A percentile compares a stretch with the other conserved stretches of the same genome.
Evolutionary conservation across 1,284 basidiomycete species (phyloP).

Genomic region (Moniliella sp.): DNA sequence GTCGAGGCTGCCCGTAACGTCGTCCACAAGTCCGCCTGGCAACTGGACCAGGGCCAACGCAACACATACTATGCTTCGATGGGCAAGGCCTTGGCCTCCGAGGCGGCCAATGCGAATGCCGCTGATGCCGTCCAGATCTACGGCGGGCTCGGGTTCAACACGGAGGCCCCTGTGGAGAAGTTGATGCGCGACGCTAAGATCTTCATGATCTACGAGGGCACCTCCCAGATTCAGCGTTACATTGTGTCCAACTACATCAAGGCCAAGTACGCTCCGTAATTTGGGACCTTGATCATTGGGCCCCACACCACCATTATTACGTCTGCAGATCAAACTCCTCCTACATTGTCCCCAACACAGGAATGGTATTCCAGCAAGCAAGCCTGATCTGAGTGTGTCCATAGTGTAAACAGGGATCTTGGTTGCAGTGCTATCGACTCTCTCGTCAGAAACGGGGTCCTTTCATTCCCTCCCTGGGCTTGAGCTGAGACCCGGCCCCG

Average conservation of each 20-base stretch:
- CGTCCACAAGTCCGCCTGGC: constrained; percentile 39
- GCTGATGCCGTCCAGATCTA: constrained; percentile 37
- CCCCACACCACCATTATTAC: no score
- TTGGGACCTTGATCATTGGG: no score
- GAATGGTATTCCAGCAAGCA: no score
- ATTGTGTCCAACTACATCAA: constrained; percentile 2
- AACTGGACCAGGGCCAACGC: constrained; percentile 38
- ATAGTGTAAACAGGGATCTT: no score
- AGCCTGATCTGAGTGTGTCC: no score
- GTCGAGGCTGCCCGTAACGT: constrained; percentile 38
- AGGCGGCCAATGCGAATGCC: constrained; percentile 18
- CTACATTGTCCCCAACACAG: no score
- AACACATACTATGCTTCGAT: constrained; percentile 42
- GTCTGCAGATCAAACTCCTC: no score
- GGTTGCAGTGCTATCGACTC: no score
- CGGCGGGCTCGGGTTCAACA: constrained; percentile 38
- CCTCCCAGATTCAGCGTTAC: constrained; percentile 22
- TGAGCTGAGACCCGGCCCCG: no score
- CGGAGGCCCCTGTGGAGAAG: constrained; percentile 42
- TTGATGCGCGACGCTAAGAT: constrained; percentile 36
- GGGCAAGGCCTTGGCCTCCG: constrained; percentile 38
- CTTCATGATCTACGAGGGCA: constrained; percentile 23
- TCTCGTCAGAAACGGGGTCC: no score
- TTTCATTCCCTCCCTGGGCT: no score
- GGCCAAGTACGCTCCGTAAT: constrained; percentile 1